Conservation (phyloP, 495 filamentous ascomycete genomes). For the Glarea lozoyensis region DNA sequence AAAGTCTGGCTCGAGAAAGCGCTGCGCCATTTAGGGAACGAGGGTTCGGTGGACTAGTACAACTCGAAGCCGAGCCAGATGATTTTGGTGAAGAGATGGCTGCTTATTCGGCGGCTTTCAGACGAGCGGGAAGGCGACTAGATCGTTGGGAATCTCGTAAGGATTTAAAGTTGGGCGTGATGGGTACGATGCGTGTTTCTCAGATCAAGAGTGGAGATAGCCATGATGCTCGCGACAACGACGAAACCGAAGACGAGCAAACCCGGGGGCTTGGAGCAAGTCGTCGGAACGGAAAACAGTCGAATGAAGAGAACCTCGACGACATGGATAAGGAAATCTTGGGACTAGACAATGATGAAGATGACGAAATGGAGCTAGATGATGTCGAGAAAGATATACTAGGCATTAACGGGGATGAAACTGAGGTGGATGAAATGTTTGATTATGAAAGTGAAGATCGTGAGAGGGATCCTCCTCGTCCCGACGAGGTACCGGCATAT, state of each 20-base stretch:
- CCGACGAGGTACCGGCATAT: too few species aligned
- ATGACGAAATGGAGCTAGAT: conserved; percentile 40
- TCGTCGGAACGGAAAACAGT: neutral
- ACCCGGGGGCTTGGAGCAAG: neutral
- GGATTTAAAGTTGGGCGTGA: conserved; percentile 35
- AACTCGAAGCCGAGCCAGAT: conserved; percentile 52
- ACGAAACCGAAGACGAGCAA: conserved; percentile 24
- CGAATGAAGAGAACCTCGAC: conserved; percentile 39
- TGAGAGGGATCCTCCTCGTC: too few species aligned
- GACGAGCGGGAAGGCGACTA: conserved; percentile 61
- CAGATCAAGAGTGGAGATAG: conserved; percentile 12
- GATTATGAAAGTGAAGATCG: too few species aligned
- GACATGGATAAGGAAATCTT: conserved; percentile 42
- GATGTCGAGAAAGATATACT: conserved; percentile 42
- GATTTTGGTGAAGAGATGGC: conserved; percentile 75
- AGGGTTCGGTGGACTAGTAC: conserved; percentile 62
- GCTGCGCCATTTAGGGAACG: conserved; percentile 34
- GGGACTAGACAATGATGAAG: conserved; percentile 32
- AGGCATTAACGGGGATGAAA: conserved; percentile 36
- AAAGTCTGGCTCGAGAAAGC: conserved; percentile 26
- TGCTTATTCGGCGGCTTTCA: conserved; percentile 61
- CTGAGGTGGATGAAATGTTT: conserved; percentile 27
- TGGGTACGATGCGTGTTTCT: conserved; percentile 30
- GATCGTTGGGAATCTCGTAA: conserved; percentile 59
- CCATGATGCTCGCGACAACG: conserved; percentile 11